Conservation (phyloP, 2,329 filamentous ascomycete genomes). For the Microcyclospora pomicola region DNA sequence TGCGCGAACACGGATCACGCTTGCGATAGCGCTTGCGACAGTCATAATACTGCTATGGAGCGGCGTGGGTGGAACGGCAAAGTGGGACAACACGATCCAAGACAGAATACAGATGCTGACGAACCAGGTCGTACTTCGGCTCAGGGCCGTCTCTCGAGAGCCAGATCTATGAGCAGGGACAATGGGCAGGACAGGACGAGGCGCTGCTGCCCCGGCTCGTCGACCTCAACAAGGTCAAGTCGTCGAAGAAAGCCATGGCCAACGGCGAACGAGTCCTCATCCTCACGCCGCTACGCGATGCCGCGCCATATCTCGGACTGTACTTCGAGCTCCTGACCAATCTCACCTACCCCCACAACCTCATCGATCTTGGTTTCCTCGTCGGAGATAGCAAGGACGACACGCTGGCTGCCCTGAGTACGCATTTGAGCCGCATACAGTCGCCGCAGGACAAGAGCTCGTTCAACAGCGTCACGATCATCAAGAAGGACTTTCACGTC, state of each 20-base stretch:
- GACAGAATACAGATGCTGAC: too few relatives aligned
- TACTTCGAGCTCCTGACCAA: slow-evolving; percentile 88
- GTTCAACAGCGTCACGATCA: slow-evolving; percentile 70
- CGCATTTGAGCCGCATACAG: slow-evolving; percentile 80
- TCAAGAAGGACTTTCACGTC: slow-evolving; percentile 83
- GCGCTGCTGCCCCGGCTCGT: too few relatives aligned
- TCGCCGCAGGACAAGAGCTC: slow-evolving; percentile 59
- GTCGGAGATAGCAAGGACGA: slow-evolving; percentile 87
- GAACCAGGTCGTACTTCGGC: too few relatives aligned
- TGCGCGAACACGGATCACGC: too few relatives aligned
- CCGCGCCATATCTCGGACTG: slow-evolving; percentile 64
- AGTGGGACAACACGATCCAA: too few relatives aligned
- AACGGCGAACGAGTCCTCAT: slow-evolving; percentile 85
- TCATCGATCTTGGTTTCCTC: slow-evolving; percentile 91
- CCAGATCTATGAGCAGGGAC: too few relatives aligned
- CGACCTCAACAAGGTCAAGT: slow-evolving; percentile 72
- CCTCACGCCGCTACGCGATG: slow-evolving; percentile 84
- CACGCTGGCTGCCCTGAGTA: slow-evolving; percentile 70
- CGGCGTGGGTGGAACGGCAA: too few relatives aligned
- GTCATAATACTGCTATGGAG: too few relatives aligned
- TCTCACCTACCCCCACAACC: slow-evolving; percentile 82
- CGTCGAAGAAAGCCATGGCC: slow-evolving; percentile 60
- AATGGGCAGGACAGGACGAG: too few relatives aligned
- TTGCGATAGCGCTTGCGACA: too few relatives aligned
- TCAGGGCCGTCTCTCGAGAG: too few relatives aligned